These are phyloP conservation scores for Paraconiothyrium brasiliense DNA, from an alignment of 2,329 filamentous ascomycete species.

Conservation along the genomic window DNA sequence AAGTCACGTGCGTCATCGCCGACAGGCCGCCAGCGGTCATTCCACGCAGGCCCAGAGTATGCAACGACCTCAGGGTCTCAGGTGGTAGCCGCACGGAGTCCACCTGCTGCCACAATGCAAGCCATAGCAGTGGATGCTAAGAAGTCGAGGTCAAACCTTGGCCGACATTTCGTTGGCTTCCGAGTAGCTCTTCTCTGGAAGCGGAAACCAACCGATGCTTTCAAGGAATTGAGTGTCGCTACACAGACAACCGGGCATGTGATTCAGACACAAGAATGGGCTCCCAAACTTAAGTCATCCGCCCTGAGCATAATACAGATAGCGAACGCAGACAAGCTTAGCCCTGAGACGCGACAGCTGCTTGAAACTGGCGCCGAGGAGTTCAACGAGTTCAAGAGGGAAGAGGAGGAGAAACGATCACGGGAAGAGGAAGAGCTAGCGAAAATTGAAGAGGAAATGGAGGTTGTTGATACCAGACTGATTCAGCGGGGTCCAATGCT, in stretches of 20 bases:
- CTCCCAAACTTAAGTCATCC: neutral
- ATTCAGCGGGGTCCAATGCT: neutral
- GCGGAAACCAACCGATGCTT: neutral
- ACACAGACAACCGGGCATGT: neutral
- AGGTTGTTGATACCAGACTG: neutral
- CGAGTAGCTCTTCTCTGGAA: neutral
- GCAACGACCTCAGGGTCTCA: neutral
- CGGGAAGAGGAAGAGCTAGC: slow-evolving; percentile 3
- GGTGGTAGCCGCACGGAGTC: neutral
- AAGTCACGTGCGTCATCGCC: neutral
- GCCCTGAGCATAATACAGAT: neutral
- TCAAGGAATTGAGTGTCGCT: neutral
- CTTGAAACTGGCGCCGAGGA: neutral
- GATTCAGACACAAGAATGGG: neutral
- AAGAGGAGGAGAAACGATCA: neutral
- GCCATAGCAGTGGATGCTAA: neutral
- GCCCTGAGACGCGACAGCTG: slow-evolving; percentile 2
- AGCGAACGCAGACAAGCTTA: neutral
- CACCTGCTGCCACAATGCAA: neutral
- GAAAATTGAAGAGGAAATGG: neutral
- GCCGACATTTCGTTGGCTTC: neutral
- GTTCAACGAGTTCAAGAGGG: neutral
- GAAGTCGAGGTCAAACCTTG: neutral
- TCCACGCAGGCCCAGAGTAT: neutral
- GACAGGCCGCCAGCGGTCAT: neutral